These are phyloP conservation scores for Xylariaceae sp. DNA, from an alignment of 2,329 filamentous ascomycete species.

Conservation along the genomic window DNA sequence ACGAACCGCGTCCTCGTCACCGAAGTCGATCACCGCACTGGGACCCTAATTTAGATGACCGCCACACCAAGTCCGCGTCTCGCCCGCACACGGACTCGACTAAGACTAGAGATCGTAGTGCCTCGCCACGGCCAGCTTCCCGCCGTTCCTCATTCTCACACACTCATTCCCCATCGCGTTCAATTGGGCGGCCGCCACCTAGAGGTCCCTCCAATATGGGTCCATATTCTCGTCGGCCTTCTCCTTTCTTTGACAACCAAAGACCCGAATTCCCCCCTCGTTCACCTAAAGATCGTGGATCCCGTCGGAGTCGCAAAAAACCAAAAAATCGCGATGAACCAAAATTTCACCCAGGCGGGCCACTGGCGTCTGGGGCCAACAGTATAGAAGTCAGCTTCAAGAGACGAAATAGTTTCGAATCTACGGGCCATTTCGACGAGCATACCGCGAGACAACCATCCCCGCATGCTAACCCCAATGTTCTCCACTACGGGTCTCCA, in stretches of 20 bases:
- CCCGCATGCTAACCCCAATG: constrained; percentile 49
- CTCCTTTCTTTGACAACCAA: constrained; percentile 24
- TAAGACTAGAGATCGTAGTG: constrained; percentile 26
- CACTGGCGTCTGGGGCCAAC: constrained; percentile 42
- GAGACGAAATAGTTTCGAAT: constrained; percentile 37
- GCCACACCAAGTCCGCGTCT: constrained; percentile 16
- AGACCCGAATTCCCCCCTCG: constrained; percentile 26
- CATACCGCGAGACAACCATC: constrained; percentile 44
- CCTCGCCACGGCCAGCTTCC: constrained; percentile 27
- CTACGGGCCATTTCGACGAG: constrained; percentile 36
- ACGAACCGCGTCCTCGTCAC: constrained; percentile 21
- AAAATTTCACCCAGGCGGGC: constrained; percentile 34
- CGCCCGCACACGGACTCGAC: constrained; percentile 21
- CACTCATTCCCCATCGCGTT: constrained; percentile 29
- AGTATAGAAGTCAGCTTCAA: constrained; percentile 45
- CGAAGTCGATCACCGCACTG: constrained; percentile 28
- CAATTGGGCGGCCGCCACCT: constrained; percentile 19
- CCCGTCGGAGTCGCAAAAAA: constrained; percentile 33
- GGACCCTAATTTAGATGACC: constrained; percentile 23
- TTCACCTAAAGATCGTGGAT: constrained; percentile 28
- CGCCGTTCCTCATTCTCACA: constrained; percentile 32
- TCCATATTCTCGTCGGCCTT: constrained; percentile 26
- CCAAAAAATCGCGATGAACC: constrained; percentile 37
- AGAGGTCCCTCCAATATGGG: constrained; percentile 25
- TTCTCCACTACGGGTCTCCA: constrained; percentile 56